Conservation (phyloP, 176 grass and related monocot genomes). For the Thinopyrum elongatum region DNA sequence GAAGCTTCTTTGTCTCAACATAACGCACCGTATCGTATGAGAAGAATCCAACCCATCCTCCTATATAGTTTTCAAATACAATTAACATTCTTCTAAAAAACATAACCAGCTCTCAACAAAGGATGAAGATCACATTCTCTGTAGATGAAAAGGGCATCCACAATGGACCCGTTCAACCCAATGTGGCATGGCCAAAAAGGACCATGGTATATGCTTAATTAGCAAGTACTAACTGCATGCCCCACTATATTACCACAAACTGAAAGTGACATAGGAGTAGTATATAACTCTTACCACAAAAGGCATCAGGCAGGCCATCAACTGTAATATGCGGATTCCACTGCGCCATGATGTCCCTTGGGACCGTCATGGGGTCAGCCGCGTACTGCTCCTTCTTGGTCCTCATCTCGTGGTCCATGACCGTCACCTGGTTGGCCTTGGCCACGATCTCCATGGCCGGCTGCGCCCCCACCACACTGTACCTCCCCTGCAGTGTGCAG, state of each 20-base stretch:
- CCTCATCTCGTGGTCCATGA: conserved; percentile 78
- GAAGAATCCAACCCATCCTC: conserved; percentile 95
- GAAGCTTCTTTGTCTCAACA: conserved; percentile 94
- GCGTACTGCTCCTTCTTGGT: conserved; percentile 48
- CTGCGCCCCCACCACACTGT: conserved; percentile 82
- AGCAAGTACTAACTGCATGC: not conserved
- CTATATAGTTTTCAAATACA: conserved; percentile 34
- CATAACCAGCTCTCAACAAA: not conserved
- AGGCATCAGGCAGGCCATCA: conserved; percentile 68
- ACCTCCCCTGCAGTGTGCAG: conserved; percentile 58
- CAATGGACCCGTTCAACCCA: not conserved
- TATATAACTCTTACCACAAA: conserved; percentile 54
- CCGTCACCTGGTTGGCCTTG: conserved; percentile 54
- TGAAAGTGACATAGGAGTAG: not conserved
- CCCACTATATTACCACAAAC: not conserved
- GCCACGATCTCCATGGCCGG: conserved; percentile 88
- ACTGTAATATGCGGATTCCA: conserved; percentile 63
- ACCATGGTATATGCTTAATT: not conserved
- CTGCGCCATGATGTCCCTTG: conserved; percentile 64
- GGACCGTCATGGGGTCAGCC: conserved; percentile 69
- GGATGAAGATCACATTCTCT: not conserved
- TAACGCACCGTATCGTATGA: conserved; percentile 93
- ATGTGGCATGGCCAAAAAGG: not conserved
- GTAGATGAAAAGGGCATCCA: not conserved
- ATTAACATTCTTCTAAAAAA: not conserved